Conservation (phyloP, 2,329 filamentous ascomycete species). For the Fusarium sublunatum region DNA sequence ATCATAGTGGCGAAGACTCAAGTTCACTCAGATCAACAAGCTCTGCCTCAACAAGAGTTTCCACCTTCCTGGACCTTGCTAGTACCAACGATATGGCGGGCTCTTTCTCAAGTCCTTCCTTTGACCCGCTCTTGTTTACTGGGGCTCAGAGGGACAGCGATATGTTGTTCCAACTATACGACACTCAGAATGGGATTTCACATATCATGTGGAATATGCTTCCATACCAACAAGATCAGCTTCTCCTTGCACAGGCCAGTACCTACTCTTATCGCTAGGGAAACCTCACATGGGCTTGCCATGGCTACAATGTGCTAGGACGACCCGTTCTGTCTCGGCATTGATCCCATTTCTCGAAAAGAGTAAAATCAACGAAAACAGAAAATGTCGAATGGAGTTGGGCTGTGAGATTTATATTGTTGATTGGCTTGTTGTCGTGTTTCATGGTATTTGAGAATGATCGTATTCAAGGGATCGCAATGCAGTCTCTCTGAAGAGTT, state of each 20-base stretch:
- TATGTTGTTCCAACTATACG: conserved; percentile 29
- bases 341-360: too few species aligned
- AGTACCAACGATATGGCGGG: conserved; percentile 25
- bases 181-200: conserved; percentile 42
- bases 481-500: too few species aligned
- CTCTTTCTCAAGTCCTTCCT: conserved; percentile 30
- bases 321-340: too few species aligned
- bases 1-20: conserved; percentile 48
- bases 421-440: too few species aligned
- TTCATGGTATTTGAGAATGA: too few species aligned
- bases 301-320: too few species aligned
- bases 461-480: too few species aligned
- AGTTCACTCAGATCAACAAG: conserved; percentile 56
- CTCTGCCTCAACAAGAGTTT: conserved; percentile 25
- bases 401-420: too few species aligned
- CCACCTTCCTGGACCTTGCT: conserved; percentile 25
- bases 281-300: too few species aligned
- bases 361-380: too few species aligned
- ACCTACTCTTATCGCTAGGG: conserved; percentile 47
- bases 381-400: too few species aligned
- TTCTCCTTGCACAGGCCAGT: conserved; percentile 36
- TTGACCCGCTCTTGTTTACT: conserved; percentile 12
- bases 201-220: conserved; percentile 38
- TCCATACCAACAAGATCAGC: conserved; percentile 25
- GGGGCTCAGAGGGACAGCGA: conserved; percentile 17